Conservation (phyloP, 345 rosid species). For the Pistacia atlantica region DNA sequence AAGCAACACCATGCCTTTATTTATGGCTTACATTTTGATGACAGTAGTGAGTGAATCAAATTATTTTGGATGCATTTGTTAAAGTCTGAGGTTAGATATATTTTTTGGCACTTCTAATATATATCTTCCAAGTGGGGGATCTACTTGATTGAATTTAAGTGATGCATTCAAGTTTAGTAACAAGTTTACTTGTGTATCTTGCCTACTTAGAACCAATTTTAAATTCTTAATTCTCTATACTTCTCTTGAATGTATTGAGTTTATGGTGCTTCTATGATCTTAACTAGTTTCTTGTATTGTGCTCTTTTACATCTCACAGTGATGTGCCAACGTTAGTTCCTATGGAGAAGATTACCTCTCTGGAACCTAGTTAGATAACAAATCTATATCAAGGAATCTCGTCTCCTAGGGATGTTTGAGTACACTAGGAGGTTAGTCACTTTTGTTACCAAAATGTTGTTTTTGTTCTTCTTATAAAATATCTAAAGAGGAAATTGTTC, state of each 20-base stretch:
- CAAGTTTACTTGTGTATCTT: not conserved
- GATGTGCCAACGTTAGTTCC: conserved; percentile 66
- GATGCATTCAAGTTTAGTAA: not conserved
- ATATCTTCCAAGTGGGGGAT: not conserved
- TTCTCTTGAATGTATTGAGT: not conserved
- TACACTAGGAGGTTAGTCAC: conserved; percentile 67
- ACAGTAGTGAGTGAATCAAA: not conserved
- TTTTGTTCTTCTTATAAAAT: not conserved
- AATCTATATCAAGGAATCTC: conserved; percentile 69
- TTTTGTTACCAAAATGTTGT: conserved; percentile 16
- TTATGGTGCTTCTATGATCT: not conserved
- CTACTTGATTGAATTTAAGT: not conserved
- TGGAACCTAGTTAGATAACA: conserved; percentile 63
- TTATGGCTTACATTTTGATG: not conserved
- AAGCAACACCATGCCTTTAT: not conserved
- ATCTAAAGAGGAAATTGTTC: not conserved
- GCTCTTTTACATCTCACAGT: conserved; percentile 33
- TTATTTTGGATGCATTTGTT: too few relatives aligned
- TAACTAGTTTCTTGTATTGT: not conserved
- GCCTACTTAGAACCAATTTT: too few relatives aligned
- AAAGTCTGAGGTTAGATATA: not conserved
- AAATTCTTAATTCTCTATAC: not conserved
- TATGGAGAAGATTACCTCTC: conserved; percentile 62
- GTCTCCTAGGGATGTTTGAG: conserved; percentile 91
- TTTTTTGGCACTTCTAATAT: not conserved